Evolutionary conservation across 257 asterid genomes (phyloP).

Genomic region (Ilex aquifolium): DNA sequence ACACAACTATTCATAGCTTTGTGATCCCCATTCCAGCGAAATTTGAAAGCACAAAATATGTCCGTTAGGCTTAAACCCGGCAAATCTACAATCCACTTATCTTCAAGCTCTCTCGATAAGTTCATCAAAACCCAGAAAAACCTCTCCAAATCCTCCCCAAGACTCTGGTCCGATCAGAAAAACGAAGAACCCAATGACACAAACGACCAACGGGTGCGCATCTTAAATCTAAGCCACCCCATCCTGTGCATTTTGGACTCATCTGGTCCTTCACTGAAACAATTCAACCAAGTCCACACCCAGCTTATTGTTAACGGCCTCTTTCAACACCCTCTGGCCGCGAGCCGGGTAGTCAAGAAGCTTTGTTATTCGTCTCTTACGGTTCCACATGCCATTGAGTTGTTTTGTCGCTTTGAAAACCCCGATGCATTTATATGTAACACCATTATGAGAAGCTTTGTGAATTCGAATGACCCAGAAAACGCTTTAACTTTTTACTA

Average conservation of each 20-base stretch:
- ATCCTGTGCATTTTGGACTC: conserved; percentile 19
- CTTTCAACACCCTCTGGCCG: conserved; percentile 27
- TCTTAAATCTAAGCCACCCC: conserved; percentile 28
- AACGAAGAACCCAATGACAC: background rate
- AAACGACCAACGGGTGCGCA: conserved; percentile 11
- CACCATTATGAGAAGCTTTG: conserved; percentile 22
- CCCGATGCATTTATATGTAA: conserved; percentile 40
- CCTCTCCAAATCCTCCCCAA: conserved; percentile 26
- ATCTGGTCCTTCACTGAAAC: conserved; percentile 4
- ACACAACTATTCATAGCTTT: too few relatives aligned
- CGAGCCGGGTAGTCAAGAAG: conserved; percentile 27
- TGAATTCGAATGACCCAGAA: conserved; percentile 21
- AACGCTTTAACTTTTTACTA: conserved; percentile 24
- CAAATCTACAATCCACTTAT: conserved; percentile 1
- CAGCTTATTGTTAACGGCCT: conserved; percentile 28
- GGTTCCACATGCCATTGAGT: conserved; percentile 11
- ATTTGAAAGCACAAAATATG: background rate
- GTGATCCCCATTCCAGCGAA: too few relatives aligned
- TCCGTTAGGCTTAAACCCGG: conserved; percentile 6
- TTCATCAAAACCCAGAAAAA: conserved; percentile 28
- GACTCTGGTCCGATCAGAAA: conserved; percentile 23
- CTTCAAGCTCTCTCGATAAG: conserved; percentile 22
- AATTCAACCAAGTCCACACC: conserved; percentile 29
- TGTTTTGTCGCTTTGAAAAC: conserved; percentile 24
- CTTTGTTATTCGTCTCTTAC: conserved; percentile 21